These are phyloP conservation scores for Kazachstania taianensis DNA, from an alignment of 805 yeast species.

Conservation along the genomic window DNA sequence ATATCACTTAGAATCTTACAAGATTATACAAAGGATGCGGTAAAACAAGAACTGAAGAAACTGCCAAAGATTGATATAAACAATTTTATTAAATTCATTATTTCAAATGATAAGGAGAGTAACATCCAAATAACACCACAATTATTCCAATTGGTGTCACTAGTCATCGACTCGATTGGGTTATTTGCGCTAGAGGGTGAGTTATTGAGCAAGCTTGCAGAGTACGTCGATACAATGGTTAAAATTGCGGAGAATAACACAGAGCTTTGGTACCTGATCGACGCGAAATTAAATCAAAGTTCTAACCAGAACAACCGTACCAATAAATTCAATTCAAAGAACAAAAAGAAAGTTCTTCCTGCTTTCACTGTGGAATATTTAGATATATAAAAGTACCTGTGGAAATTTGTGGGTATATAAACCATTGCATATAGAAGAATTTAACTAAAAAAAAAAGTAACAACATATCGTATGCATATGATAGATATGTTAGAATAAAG, in stretches of 20 bases:
- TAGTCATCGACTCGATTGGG: constrained; percentile 29
- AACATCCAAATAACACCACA: constrained; percentile 12
- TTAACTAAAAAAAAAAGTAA: too few relatives aligned
- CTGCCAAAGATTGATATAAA: constrained; percentile 26
- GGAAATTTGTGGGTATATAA: too few relatives aligned
- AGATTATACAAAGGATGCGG: constrained; percentile 52
- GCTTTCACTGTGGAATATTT: constrained; percentile 26
- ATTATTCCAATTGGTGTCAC: constrained; percentile 24
- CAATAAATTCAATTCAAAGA: constrained; percentile 3
- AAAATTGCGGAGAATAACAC: constrained; percentile 22
- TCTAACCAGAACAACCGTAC: constrained; percentile 4
- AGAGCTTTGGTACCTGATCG: constrained; percentile 23
- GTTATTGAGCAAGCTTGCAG: constrained; percentile 16
- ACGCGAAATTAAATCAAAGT: constrained; percentile 10
- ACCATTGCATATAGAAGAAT: too few relatives aligned
- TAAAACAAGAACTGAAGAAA: constrained; percentile 37
- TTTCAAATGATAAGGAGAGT: constrained; percentile 15
- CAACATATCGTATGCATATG: too few relatives aligned
- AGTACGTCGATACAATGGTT: constrained; percentile 20
- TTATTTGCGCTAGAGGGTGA: constrained; percentile 25
- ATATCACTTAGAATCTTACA: constrained; percentile 54
- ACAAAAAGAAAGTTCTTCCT: constrained; percentile 10
- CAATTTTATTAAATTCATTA: constrained; percentile 28
- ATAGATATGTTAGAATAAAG: background rate
- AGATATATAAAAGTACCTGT: constrained; percentile 14